Conservation (phyloP, 176 grass and related monocot genomes). For the Cymbopogon citratus region DNA sequence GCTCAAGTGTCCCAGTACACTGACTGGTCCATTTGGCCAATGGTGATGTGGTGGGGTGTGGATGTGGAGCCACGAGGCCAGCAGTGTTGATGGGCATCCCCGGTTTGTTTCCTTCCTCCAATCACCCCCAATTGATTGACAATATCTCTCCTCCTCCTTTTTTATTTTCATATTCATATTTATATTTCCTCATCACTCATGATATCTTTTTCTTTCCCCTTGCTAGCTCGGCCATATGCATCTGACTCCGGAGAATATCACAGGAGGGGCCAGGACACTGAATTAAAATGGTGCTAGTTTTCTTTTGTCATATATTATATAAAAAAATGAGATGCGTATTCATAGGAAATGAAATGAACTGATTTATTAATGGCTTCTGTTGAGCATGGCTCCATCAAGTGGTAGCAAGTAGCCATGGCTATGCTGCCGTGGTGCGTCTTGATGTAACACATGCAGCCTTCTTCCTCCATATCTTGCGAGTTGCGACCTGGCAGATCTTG, state of each 20-base stretch:
- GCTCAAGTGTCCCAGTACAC: constrained; percentile 50
- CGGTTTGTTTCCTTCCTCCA: constrained; percentile 28
- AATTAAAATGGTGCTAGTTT: neutral
- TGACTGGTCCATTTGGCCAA: constrained; percentile 31
- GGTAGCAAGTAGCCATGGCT: neutral
- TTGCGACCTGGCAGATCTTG: constrained; percentile 43
- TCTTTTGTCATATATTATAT: neutral
- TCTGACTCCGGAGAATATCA: neutral
- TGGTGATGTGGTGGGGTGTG: constrained; percentile 5
- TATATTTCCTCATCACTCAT: neutral
- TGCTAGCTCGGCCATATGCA: neutral
- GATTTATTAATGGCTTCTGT: constrained; percentile 25
- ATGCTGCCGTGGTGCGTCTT: neutral
- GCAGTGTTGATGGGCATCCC: constrained; percentile 29
- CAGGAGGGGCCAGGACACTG: neutral
- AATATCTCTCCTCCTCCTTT: neutral
- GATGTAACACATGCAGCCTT: constrained; percentile 23
- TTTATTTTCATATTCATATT: too few relatives aligned
- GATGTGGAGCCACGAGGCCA: neutral
- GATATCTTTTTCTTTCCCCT: neutral
- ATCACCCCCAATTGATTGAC: neutral
- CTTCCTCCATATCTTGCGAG: constrained; percentile 10
- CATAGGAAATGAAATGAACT: neutral
- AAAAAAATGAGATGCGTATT: too few relatives aligned
- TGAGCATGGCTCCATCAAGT: constrained; percentile 10